Evolutionary conservation across 208 protist genomes (phyloP).

Genomic region (Trypanosoma mega): DNA sequence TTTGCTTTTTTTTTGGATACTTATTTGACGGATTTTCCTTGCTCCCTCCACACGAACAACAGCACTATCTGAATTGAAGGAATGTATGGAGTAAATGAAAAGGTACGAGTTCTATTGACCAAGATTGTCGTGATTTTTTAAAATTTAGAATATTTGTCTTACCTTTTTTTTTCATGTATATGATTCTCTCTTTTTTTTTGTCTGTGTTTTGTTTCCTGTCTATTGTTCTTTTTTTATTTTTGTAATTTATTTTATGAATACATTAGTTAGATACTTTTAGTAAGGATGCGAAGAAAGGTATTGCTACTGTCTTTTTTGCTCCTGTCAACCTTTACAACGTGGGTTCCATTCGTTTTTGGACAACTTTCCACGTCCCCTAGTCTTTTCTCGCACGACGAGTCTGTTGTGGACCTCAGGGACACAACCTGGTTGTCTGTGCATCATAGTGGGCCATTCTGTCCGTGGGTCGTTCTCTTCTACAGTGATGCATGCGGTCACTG

Average conservation of each 20-base stretch:
- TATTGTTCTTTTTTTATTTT: conserved; percentile 9
- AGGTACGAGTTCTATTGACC: conserved; percentile 2
- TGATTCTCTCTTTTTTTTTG: conserved; percentile 9
- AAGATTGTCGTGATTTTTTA: neutral
- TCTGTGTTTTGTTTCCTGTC: neutral
- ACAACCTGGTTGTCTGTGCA: conserved; percentile 7
- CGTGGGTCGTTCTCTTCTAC: conserved; percentile 66
- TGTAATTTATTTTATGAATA: neutral
- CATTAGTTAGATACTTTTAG: too few species aligned
- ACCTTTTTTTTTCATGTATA: conserved; percentile 5
- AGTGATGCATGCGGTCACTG: conserved; percentile 57
- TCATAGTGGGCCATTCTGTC: conserved; percentile 30
- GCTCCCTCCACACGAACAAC: too few species aligned
- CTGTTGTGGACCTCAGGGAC: conserved; percentile 26
- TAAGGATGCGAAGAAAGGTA: too few species aligned
- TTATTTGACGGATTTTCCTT: too few species aligned
- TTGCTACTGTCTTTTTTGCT: conserved; percentile 5
- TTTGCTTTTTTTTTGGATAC: too few species aligned
- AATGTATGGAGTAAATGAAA: too few species aligned
- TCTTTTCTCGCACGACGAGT: conserved; percentile 18
- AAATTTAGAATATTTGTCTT: conserved; percentile 17
- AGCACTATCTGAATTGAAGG: too few species aligned
- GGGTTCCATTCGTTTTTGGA: neutral
- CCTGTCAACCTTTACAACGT: conserved; percentile 6
- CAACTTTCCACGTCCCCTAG: conserved; percentile 3